Evolutionary conservation across 192 early-diverging fungal genomes (phyloP), one percentile per base, ranked within the genome.

Genomic region (Rhizophagus sp.): DNA sequence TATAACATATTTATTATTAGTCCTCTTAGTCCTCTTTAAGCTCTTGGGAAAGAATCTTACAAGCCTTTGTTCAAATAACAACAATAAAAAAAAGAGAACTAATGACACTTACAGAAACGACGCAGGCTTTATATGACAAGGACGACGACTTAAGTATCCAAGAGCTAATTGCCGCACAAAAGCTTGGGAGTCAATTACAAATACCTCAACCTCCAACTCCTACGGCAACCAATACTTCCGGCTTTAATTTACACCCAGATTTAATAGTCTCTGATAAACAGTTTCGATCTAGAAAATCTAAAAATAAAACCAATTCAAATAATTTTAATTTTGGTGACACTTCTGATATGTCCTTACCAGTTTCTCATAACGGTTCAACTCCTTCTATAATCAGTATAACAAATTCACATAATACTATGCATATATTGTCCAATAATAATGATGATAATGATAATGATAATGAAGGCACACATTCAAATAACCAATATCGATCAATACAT

Each of bases 391-490:
- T 17, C 6, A 73, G 44, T 73, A 50, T 73, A 2, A 50, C 71
- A 24, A 50, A 50, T 49, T 12, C 10, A 22, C 44, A 22, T 24
- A 47, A n/a, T 72, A 30, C 68, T 78, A 19, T 74, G 33, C 65
- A 44, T 24, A 52, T 72, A 17, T 65, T 50, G 6, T 30, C 79
- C 25, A 76, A 44, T 34, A 79, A 79, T 49, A 75, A 74, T 36
- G 78, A 76, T 22, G 81, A 69, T 27, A 52, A 62, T 17, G 81
- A 69, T 27, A 52, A 62, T 17, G 77, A 78, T 44, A 67, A 36
- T 52, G 9, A 36, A 41, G 39, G 39, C 5, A 41, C 39, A 41
- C 39, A 74, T 74, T 34, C 17, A 27, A 24, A 27, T 64, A 3
- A 3, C 9, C 22, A 33, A 50, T 44, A 62, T 34, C 12, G 19